These are phyloP conservation scores for Ogataea philodendri DNA, from an alignment of 805 yeast species.

Conservation along the genomic window DNA sequence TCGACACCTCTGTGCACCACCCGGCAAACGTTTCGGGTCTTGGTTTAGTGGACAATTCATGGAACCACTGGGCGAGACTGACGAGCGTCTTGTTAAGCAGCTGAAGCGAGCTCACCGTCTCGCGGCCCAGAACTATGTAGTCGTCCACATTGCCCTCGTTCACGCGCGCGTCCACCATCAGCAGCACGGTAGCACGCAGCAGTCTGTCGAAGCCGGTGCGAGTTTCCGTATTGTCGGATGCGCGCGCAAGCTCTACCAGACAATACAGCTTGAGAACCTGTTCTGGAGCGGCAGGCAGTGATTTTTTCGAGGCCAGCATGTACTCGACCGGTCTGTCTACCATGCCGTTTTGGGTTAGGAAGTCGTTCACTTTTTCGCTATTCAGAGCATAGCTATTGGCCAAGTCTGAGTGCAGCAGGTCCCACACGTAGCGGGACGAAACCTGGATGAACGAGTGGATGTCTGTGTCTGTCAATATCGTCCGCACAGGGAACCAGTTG, in stretches of 20 bases:
- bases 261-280: conserved; percentile 16
- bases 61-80: conserved; percentile 11
- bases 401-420: conserved; percentile 1
- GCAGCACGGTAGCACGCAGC: conserved; percentile 4
- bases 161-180: conserved; percentile 17
- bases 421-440: no score
- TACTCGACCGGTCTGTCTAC: background rate
- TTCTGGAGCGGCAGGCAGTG: conserved; percentile 11
- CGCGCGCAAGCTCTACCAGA: conserved; percentile 7
- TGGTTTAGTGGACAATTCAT: background rate
- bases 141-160: conserved; percentile 16
- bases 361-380: conserved; percentile 3
- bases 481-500: background rate
- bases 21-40: conserved; percentile 1
- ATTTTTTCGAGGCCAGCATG: conserved; percentile 12
- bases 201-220: conserved; percentile 1
- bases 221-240: background rate
- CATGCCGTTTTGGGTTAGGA: conserved; percentile 2
- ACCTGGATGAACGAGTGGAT: no score
- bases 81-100: conserved; percentile 16
- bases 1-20: conserved; percentile 5
- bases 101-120: conserved; percentile 11
- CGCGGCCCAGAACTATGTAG: conserved; percentile 3
- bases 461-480: no score
- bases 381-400: conserved; percentile 2